Percentiles rank a stretch among this genome's conserved stretches.
These are phyloP conservation scores for Forsythia viridissima DNA, from an alignment of 257 asterid species.

Conservation along the genomic window DNA sequence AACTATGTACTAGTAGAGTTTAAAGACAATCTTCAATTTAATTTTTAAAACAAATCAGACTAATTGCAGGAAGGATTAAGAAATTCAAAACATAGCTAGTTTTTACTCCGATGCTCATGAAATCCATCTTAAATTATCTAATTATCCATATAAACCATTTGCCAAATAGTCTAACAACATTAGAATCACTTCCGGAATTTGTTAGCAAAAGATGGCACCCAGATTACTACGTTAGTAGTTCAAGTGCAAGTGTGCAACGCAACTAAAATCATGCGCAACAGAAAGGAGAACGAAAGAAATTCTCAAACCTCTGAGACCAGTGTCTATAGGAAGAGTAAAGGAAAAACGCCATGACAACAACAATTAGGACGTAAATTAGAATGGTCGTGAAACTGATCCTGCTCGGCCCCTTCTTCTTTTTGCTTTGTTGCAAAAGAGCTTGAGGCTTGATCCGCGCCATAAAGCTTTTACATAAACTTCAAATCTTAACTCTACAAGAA, in stretches of 20 bases:
- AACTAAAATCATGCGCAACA: not conserved
- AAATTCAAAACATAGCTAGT: not conserved
- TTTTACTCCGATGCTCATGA: not conserved
- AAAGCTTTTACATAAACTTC: constrained; percentile 22
- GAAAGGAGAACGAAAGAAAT: not conserved
- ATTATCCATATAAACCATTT: not conserved
- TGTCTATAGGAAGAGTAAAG: constrained; percentile 44
- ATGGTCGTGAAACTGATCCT: constrained; percentile 40
- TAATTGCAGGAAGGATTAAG: constrained; percentile 11
- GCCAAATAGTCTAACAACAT: not conserved
- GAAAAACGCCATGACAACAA: constrained; percentile 45
- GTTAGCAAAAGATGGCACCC: not conserved
- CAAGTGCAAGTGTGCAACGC: constrained; percentile 1
- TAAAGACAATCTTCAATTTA: not conserved
- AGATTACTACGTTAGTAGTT: not conserved
- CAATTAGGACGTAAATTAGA: constrained; percentile 36
- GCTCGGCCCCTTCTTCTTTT: constrained; percentile 54
- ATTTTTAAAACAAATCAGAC: not conserved
- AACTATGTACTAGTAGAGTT: constrained; percentile 1
- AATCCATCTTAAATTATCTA: not conserved
- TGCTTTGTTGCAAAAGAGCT: constrained; percentile 60
- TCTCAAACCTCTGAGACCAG: constrained; percentile 45
- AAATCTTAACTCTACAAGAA: constrained; percentile 36
- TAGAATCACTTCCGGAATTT: not conserved
- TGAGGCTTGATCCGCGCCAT: constrained; percentile 67